Base-by-base conservation (phyloP, 495 filamentous ascomycete genomes). In the Podospora bellae-mahoneyi region DNA sequence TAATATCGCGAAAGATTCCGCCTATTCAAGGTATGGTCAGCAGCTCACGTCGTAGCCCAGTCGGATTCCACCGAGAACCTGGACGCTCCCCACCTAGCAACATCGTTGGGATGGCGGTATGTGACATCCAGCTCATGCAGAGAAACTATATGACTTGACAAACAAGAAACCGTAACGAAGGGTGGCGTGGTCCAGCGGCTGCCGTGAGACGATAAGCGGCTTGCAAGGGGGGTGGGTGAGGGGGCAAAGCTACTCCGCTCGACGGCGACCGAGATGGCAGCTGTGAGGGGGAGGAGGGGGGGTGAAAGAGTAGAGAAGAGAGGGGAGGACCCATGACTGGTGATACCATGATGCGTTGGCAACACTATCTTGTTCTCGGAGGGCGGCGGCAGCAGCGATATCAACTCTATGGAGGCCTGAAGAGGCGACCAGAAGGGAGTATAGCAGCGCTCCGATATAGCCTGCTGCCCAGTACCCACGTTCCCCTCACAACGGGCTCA, bases 271-370 rank as follows among this genome's bases (percentile, higher is more conserved):
- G 62, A 60, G 55, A 60, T 64, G 34, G 64, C 30, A 44, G 23
- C 32, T 61, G 20, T 58, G 55, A 16, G 20, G 62, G 58, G 54
- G 19, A 62, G 65, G 48, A 19, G 23, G 23, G 23, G 23, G 23
- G 1, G 23, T 23, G 23, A 23, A 23, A 23, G 23, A 23, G 23
- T 23, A 56, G 32, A 20, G 60, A 15, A 26, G 66, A 64, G 58
- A 20, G 20, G 34, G 63, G 44, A 32, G 34, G 61, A 44, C 59
- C 69, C 69, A 59, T 69, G 64, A 30, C 56, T 44, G 66, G 66
- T 70, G 73, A 64, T 67, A 72, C 70, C 70, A 71, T 74, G 70
- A 74, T 74, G 73, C 64, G 71, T 26, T 75, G 75, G 75, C 71
- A 74, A 64, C 66, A 64, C 63, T 68, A 68, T 73, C 62, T 64